These are phyloP conservation scores for Centrapalus pauciflorus DNA, from an alignment of 129 eudicot genomes.

Conservation along the genomic window DNA sequence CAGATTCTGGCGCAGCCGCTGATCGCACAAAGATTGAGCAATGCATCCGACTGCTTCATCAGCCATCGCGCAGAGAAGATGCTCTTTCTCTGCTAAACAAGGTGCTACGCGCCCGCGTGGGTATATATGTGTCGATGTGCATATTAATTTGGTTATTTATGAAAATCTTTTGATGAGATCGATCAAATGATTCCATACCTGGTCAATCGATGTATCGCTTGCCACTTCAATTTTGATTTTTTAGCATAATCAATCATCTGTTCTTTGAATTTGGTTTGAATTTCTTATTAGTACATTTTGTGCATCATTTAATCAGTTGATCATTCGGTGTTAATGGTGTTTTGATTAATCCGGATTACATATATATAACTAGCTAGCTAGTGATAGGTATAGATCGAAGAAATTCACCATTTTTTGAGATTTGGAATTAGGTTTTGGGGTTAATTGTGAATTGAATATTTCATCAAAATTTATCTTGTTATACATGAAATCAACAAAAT, in stretches of 20 bases:
- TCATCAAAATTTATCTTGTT: not conserved
- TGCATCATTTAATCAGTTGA: not conserved
- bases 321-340: not conserved
- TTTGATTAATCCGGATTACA: not conserved
- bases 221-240: too few relatives aligned
- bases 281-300: not conserved
- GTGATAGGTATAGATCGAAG: too few relatives aligned
- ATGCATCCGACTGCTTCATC: slow-evolving; percentile 17
- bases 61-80: slow-evolving; percentile 24
- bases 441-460: not conserved
- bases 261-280: not conserved
- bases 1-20: not conserved
- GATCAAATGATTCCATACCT: too few relatives aligned
- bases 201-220: too few relatives aligned
- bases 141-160: not conserved
- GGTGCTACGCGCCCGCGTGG: slow-evolving; percentile 14
- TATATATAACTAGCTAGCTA: too few relatives aligned
- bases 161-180: too few relatives aligned
- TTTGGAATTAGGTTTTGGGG: not conserved
- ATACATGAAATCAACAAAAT: not conserved
- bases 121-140: not conserved
- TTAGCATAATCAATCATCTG: too few relatives aligned
- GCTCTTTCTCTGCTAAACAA: slow-evolving; percentile 25
- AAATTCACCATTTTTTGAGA: not conserved
- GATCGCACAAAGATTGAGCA: slow-evolving; percentile 15